Evolutionary conservation across 331 rosid species (phyloP).

Genomic region (Malus hybrid): DNA sequence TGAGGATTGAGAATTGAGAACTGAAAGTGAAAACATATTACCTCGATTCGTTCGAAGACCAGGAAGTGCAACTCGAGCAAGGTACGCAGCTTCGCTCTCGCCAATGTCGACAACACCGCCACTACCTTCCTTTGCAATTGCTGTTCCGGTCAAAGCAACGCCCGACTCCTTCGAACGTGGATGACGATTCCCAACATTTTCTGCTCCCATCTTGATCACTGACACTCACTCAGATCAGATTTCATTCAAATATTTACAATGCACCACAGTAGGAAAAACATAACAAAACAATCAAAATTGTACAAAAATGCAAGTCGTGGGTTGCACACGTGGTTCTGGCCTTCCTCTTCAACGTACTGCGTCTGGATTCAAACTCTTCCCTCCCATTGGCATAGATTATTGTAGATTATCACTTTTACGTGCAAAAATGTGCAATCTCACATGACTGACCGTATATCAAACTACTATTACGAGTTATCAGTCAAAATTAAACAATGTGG

Average conservation of each 20-base stretch:
- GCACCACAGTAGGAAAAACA: no score
- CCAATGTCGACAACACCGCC: slow-evolving; percentile 82
- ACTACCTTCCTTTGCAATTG: slow-evolving; percentile 58
- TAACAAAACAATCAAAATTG: no score
- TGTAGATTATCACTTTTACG: no score
- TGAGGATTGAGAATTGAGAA: not conserved
- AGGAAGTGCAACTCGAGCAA: slow-evolving; percentile 72
- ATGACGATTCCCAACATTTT: slow-evolving; percentile 3
- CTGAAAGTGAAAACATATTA: slow-evolving; percentile 8
- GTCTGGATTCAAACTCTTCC: no score
- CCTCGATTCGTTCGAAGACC: slow-evolving; percentile 57
- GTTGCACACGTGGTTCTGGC: no score
- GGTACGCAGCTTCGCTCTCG: slow-evolving; percentile 57
- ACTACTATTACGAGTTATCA: no score
- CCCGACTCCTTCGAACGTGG: slow-evolving; percentile 20
- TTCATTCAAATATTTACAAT: not conserved
- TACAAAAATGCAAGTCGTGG: no score
- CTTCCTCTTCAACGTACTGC: no score
- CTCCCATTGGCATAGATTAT: no score
- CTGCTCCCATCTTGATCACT: not conserved
- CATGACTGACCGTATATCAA: no score
- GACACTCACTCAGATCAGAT: not conserved
- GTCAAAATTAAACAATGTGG: no score
- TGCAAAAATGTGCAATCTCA: no score
- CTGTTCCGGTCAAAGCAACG: slow-evolving; percentile 59